These are phyloP conservation scores for Phytophthora uliginosa DNA, from an alignment of 352 stramenopile genomes.

Conservation along the genomic window DNA sequence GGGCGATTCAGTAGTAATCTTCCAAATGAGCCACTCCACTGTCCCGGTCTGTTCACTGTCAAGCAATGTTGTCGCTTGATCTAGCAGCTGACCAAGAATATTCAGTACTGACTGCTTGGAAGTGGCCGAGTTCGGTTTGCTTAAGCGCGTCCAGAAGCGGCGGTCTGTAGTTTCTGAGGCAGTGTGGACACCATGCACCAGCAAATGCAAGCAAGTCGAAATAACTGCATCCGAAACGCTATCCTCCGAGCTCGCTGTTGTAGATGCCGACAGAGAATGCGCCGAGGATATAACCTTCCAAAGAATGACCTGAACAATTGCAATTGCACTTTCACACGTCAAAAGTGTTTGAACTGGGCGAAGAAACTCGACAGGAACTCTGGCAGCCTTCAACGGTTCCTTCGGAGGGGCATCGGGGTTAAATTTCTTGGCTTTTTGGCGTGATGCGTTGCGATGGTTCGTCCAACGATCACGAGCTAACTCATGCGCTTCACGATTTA, in stretches of 20 bases:
- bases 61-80: constrained; percentile 53
- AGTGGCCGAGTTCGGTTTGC: constrained; percentile 38
- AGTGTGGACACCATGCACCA: constrained; percentile 84
- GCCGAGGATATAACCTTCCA: constrained; percentile 60
- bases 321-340: constrained; percentile 74
- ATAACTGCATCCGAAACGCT: constrained; percentile 85
- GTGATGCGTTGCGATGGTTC: constrained; percentile 65
- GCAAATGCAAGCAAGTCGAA: constrained; percentile 83
- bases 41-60: constrained; percentile 83
- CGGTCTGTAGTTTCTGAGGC: constrained; percentile 38
- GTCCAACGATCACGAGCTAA: constrained; percentile 87
- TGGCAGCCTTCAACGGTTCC: constrained; percentile 51
- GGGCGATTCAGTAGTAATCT: constrained; percentile 58
- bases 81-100: constrained; percentile 63
- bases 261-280: constrained; percentile 16
- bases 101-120: constrained; percentile 60
- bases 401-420: constrained; percentile 31
- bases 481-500: constrained; percentile 88
- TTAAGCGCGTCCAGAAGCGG: constrained; percentile 68
- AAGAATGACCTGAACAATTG: constrained; percentile 73
- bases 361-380: constrained; percentile 60
- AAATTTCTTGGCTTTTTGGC: constrained; percentile 42
- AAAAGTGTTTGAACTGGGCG: constrained; percentile 68
- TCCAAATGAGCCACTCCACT: constrained; percentile 81
- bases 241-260: constrained; percentile 30